Percentiles rank a stretch among this genome's conserved stretches.
These are phyloP conservation scores for Talaromyces adpressus DNA, from an alignment of 495 filamentous ascomycete genomes.

Conservation along the genomic window DNA sequence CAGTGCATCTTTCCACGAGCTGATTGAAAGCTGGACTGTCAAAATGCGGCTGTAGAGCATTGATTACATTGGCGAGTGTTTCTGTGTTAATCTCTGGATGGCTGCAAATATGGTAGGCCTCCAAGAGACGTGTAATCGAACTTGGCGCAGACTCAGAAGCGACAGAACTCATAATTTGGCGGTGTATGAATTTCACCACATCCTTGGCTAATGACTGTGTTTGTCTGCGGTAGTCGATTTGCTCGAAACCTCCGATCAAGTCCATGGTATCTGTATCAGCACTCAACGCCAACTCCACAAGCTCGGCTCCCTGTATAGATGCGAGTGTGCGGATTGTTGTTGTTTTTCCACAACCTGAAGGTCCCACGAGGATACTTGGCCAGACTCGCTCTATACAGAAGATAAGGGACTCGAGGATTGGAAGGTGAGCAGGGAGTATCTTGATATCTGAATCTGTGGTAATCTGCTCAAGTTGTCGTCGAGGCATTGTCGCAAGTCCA, in stretches of 20 bases:
- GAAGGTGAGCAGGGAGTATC: constrained; percentile 49
- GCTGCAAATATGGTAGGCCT: constrained; percentile 29
- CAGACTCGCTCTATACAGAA: constrained; percentile 78
- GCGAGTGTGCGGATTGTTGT: constrained; percentile 73
- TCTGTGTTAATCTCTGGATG: constrained; percentile 26
- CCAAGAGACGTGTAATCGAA: constrained; percentile 24
- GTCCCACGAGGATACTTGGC: constrained; percentile 82
- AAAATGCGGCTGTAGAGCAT: constrained; percentile 22
- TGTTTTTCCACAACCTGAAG: constrained; percentile 83
- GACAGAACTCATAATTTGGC: constrained; percentile 43
- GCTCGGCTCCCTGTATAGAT: constrained; percentile 58
- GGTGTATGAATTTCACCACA: constrained; percentile 47
- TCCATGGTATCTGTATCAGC: constrained; percentile 95
- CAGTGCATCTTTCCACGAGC: constrained; percentile 26
- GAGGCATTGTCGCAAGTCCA: constrained; percentile 62
- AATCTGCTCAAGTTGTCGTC: constrained; percentile 51
- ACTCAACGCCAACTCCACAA: constrained; percentile 78
- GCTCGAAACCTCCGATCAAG: constrained; percentile 92
- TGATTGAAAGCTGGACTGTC: constrained; percentile 23
- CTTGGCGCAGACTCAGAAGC: constrained; percentile 30
- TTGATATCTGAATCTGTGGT: constrained; percentile 48
- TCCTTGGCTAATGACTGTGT: constrained; percentile 47
- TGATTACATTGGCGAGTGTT: constrained; percentile 26
- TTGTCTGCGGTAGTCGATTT: constrained; percentile 72
- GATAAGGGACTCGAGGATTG: constrained; percentile 76